A percentile compares a stretch with the other conserved stretches of the same genome.
Conservation (phyloP, 208 protist genomes). For the Crithidia brevicula region DNA sequence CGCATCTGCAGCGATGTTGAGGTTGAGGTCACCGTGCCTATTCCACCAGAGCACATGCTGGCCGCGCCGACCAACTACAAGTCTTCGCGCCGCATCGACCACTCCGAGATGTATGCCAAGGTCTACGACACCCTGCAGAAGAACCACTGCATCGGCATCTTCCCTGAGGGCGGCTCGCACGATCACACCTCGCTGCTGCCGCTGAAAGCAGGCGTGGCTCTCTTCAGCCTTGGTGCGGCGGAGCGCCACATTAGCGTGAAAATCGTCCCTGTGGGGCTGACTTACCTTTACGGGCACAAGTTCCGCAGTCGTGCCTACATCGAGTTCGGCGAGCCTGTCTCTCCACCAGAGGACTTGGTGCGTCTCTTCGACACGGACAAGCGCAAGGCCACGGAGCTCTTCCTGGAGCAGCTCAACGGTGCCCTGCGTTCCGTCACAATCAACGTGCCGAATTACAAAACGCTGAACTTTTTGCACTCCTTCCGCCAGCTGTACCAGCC, state of each 20-base stretch:
- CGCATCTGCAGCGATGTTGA: conserved; percentile 71
- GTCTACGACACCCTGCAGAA: conserved; percentile 89
- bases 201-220: conserved; percentile 95
- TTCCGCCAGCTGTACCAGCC: conserved; percentile 93
- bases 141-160: conserved; percentile 93
- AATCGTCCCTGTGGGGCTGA: conserved; percentile 92
- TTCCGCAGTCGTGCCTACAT: conserved; percentile 91
- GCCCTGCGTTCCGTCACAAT: conserved; percentile 86
- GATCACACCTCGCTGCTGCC: conserved; percentile 93
- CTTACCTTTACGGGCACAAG: conserved; percentile 93
- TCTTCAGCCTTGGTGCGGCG: conserved; percentile 91
- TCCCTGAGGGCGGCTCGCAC: conserved; percentile 96
- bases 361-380: conserved; percentile 78
- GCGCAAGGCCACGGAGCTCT: conserved; percentile 77
- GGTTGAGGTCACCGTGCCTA: conserved; percentile 79
- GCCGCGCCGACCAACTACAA: conserved; percentile 58
- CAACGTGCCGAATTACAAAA: conserved; percentile 91
- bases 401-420: conserved; percentile 83
- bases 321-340: conserved; percentile 89
- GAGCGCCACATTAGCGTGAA: conserved; percentile 82
- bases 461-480: conserved; percentile 88
- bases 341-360: conserved; percentile 71
- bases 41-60: conserved; percentile 52
- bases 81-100: conserved; percentile 90
- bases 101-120: conserved; percentile 89